Evolutionary conservation across 2,329 filamentous ascomycete species (phyloP), one percentile per base, ranked within the genome.

Genomic region (Tolypocladium sp.): DNA sequence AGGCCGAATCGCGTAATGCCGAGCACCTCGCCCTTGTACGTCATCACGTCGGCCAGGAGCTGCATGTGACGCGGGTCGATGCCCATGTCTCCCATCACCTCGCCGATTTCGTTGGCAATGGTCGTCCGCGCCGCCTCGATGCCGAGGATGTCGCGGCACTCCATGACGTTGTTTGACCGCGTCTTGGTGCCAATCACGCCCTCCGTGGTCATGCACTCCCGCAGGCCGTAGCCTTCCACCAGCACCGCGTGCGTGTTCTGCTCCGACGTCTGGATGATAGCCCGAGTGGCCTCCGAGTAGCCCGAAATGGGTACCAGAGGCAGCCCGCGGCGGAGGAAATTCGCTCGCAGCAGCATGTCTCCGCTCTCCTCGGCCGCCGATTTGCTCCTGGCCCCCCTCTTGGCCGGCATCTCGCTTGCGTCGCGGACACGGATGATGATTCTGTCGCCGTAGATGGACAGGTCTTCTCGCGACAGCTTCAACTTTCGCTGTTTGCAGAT

Each of bases 61-160:
- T 97, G 89, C 92, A 99, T 97, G 77, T 99, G 94, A 59, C 94
- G 90, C 52, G 92, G 93, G 74, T 99, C 94, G 68, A 99, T 97
- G 73, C 85, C 87, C 92, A 99, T 97, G 71, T 88, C 86, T 41
- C 85, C 85, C 92, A 97, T 99, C 70, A 97, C 94, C 57, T 82
- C 81, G 57, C 82, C 83, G 68, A 99, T 97, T 77, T 99, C 94
- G 53, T 83, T 79, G 56, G 94, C 90, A 69, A 99, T 97, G 8
- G 92, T 96, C 4, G 83, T 84, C 61, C 93, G 86, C 3, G 94
- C 94, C 1, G 94, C 94, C 78, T 99, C 94, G 67, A 99, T 97
- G 56, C 94, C 94, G 4, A 99, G 84, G 0, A 97, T 87, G 30
- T 94, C 86, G 41, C 85, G 82, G 67, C 87, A 88, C 75, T 99